A percentile compares a stretch with the other conserved stretches of the same genome.
phyloP scores from a whole-genome alignment of 176 grass and related monocot species.

The Hsuehochloa calcarea region DNA sequence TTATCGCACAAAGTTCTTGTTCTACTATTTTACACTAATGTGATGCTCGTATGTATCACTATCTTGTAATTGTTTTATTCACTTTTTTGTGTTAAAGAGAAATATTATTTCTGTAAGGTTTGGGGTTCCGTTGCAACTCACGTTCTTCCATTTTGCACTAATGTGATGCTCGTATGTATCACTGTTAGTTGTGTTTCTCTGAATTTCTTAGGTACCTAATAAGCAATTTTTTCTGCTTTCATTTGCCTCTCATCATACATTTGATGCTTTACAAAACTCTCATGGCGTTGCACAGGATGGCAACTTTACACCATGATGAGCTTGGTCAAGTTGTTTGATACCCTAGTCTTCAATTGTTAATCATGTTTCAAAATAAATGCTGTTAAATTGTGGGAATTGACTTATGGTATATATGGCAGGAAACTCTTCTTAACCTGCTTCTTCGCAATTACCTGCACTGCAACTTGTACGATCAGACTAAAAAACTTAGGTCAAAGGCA shows the following conservation, averaged over 20 bases:
- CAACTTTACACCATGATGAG: constrained; percentile 72
- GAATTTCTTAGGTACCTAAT: neutral
- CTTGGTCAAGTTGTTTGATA: constrained; percentile 73
- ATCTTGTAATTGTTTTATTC: too few relatives aligned
- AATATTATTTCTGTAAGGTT: too few relatives aligned
- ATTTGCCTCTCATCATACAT: constrained; percentile 21
- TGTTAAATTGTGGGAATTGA: constrained; percentile 1
- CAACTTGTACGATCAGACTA: constrained; percentile 87
- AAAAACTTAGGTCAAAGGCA: constrained; percentile 92
- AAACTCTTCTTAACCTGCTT: constrained; percentile 90
- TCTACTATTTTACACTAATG: too few relatives aligned
- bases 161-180: too few relatives aligned
- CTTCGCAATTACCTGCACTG: constrained; percentile 98
- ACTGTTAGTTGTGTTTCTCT: neutral
- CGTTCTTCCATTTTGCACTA: too few relatives aligned
- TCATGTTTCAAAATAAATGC: neutral
- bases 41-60: too few relatives aligned
- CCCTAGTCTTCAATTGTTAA: neutral
- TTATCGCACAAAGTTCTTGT: too few relatives aligned
- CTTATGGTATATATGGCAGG: constrained; percentile 28
- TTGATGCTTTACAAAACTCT: constrained; percentile 50
- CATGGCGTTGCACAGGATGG: constrained; percentile 74
- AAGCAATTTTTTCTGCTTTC: constrained; percentile 9
- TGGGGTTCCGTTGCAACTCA: too few relatives aligned
- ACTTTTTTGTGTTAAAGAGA: too few relatives aligned